A percentile compares a stretch with the other conserved stretches of the same genome.
These are phyloP conservation scores for Arabis alpina DNA, from an alignment of 345 rosid genomes.

Conservation along the genomic window DNA sequence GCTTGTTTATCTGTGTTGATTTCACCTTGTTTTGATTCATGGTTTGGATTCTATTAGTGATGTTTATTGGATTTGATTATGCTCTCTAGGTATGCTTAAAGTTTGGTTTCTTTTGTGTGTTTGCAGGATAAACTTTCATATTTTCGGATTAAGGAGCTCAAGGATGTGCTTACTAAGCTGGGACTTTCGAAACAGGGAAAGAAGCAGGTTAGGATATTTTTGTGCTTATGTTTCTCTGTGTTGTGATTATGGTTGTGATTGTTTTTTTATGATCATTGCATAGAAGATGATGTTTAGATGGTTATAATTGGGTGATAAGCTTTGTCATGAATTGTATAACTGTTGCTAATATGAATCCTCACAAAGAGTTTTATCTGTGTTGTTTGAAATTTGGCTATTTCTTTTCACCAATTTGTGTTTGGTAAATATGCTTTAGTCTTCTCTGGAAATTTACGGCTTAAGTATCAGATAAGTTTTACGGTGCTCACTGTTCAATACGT, in stretches of 20 bases:
- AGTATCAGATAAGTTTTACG: slow-evolving; percentile 4
- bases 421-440: slow-evolving; percentile 17
- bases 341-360: slow-evolving; percentile 7
- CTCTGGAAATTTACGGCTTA: neutral
- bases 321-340: neutral
- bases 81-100: neutral
- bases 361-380: neutral
- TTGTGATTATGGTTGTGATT: slow-evolving; percentile 4
- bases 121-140: slow-evolving; percentile 76
- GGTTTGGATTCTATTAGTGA: slow-evolving; percentile 13
- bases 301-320: slow-evolving; percentile 20
- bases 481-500: neutral
- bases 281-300: neutral
- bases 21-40: slow-evolving; percentile 12
- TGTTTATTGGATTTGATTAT: slow-evolving; percentile 18
- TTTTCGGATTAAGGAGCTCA: slow-evolving; percentile 95
- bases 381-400: slow-evolving; percentile 4
- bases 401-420: neutral
- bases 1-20: slow-evolving; percentile 7
- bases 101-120: slow-evolving; percentile 15
- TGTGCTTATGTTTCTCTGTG: slow-evolving; percentile 11
- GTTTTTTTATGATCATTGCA: neutral
- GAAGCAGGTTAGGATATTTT: slow-evolving; percentile 68
- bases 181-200: slow-evolving; percentile 97
- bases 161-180: slow-evolving; percentile 86